Percentiles rank a stretch among this genome's conserved stretches.
Conservation (phyloP, 1,284 basidiomycete genomes). For the Ceratorhiza oryzae-sativae region DNA sequence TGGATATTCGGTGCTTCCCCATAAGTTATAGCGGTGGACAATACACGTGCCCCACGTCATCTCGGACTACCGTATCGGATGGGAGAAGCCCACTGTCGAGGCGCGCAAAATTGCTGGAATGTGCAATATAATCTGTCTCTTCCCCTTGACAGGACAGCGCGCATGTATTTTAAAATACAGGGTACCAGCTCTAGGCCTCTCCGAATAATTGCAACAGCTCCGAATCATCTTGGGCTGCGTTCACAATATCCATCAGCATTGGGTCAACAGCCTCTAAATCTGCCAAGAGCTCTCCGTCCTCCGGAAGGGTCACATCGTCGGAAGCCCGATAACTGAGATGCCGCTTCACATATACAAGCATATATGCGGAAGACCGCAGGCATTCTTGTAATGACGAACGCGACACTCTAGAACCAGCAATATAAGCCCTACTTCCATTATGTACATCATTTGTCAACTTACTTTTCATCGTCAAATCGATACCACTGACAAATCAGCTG, state of each 20-base stretch:
- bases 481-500: slow-evolving; percentile 73
- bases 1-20: slow-evolving; percentile 3
- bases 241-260: slow-evolving; percentile 14
- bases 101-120: neutral
- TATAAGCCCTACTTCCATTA: slow-evolving; percentile 8
- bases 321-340: slow-evolving; percentile 70
- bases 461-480: slow-evolving; percentile 95
- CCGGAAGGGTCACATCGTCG: neutral
- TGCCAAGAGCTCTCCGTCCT: slow-evolving; percentile 16
- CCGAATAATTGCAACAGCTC: slow-evolving; percentile 30
- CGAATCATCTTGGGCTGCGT: neutral
- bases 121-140: neutral
- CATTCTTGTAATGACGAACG: slow-evolving; percentile 71
- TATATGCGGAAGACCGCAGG: slow-evolving; percentile 78
- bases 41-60: slow-evolving; percentile 31
- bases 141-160: neutral
- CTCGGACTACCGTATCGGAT: slow-evolving; percentile 15
- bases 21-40: slow-evolving; percentile 14
- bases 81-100: neutral
- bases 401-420: slow-evolving; percentile 62
- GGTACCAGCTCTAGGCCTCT: neutral
- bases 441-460: slow-evolving; percentile 46
- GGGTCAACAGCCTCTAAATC: slow-evolving; percentile 11
- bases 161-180: slow-evolving; percentile 2
- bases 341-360: slow-evolving; percentile 92